Percentiles rank a stretch among this genome's conserved stretches.
phyloP scores from a whole-genome alignment of 179 eudicot species.

The Actinidia polygama region DNA sequence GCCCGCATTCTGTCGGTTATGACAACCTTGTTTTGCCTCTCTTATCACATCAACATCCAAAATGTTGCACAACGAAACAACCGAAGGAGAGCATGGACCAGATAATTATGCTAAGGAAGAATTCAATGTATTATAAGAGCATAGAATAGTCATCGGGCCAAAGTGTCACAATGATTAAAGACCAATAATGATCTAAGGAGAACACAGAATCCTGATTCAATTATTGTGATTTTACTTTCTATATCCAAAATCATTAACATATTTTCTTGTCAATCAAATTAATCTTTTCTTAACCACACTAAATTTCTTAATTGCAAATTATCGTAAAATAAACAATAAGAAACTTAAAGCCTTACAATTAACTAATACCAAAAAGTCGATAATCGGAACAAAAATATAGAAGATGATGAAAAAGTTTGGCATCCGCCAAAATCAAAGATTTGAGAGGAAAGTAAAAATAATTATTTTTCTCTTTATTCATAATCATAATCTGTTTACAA shows the following conservation, averaged over 20 bases:
- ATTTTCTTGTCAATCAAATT: neutral
- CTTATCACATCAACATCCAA: conserved; percentile 22
- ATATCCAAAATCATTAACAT: neutral
- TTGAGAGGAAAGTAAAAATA: too few species aligned
- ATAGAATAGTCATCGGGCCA: neutral
- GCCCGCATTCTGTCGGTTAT: conserved; percentile 53
- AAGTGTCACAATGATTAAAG: neutral
- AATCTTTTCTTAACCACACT: neutral
- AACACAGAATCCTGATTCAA: neutral
- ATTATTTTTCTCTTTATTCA: too few species aligned
- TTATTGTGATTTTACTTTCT: neutral
- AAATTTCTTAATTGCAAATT: neutral
- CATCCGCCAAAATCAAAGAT: too few species aligned
- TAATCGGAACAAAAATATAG: too few species aligned
- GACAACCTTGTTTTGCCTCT: conserved; percentile 39
- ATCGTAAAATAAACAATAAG: too few species aligned
- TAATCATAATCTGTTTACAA: too few species aligned
- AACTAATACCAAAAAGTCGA: too few species aligned
- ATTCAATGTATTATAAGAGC: neutral
- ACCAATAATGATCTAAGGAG: neutral
- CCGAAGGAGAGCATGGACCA: neutral
- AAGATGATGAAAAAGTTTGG: too few species aligned
- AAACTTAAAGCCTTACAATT: too few species aligned
- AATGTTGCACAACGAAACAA: neutral
- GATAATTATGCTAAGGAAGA: neutral